A percentile compares a stretch with the other conserved stretches of the same genome.
Conservation (phyloP, 2,329 filamentous ascomycete genomes). For the Trichoderma oligosporum region DNA sequence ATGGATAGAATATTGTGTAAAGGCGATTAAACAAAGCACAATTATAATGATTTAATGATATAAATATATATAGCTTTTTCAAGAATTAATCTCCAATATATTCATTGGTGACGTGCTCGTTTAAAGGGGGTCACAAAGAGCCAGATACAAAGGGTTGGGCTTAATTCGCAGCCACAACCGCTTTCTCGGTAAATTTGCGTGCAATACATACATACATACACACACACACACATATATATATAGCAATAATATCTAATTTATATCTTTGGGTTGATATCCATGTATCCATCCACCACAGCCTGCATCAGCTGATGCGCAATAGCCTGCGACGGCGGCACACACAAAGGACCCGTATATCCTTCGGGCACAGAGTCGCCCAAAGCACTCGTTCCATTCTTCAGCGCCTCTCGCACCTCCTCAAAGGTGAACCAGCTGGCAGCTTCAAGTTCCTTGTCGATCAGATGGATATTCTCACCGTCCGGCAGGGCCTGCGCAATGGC, state of each 20-base stretch:
- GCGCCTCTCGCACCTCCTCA: constrained; percentile 73
- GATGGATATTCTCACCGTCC: constrained; percentile 70
- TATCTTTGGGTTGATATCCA: constrained; percentile 53
- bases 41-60: too few species aligned
- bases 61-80: too few species aligned
- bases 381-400: constrained; percentile 61
- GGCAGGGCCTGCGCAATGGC: constrained; percentile 84
- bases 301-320: constrained; percentile 87
- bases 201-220: too few species aligned
- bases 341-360: constrained; percentile 70
- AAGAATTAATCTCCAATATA: too few species aligned
- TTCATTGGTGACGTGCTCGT: too few species aligned
- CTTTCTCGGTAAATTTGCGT: too few species aligned
- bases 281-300: constrained; percentile 73
- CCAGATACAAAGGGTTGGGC: too few species aligned
- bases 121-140: too few species aligned
- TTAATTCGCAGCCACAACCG: too few species aligned
- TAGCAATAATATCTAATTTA: constrained; percentile 30
- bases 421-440: constrained; percentile 83
- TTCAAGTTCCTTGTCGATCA: constrained; percentile 90
- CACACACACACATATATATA: too few species aligned
- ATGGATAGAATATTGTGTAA: constrained; percentile 25
- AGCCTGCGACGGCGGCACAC: constrained; percentile 78
- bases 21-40: too few species aligned
- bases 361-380: constrained; percentile 61